Evolutionary conservation across 192 early-diverging fungal genomes (phyloP), one percentile per base, ranked within the genome.

Genomic region (Gaertneriomyces sp.): DNA sequence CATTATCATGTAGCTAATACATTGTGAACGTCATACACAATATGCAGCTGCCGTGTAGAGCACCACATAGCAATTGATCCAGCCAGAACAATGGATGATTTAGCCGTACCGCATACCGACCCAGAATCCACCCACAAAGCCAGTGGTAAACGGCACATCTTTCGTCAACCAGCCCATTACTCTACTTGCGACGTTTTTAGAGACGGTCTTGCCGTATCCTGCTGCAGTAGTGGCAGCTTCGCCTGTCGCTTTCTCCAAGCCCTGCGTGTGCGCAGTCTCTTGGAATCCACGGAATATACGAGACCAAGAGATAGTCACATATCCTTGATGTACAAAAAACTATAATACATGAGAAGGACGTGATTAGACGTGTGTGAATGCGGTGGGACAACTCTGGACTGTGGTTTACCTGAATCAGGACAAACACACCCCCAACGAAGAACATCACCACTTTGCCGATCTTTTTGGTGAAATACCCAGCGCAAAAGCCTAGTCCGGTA

Each of bases 361-460:
- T 33, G 25, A 49, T 9, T 0, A 39, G 17, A 38, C 20, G 8
- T 9, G 39, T 56, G 33, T 14, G 16, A 14, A 14, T 33, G 39
- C 17, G 5, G 5, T 0, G 16, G 33, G 0, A 14, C 4, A 6
- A 39, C 54, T 4, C 6, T 38, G 16, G 12, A 16, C 14, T 12
- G n/a, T 5, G 20, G 2, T 51, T 53, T 62, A 69, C 68, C 68
- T 69, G 68, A 4, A 69, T 12, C 39, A 62, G 19, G 10, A 69
- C 51, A 51, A 69, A 69, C 14, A 19, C 42, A 12, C 20, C 68
- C 8, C 68, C 68, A 53, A 69, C 45, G 16, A 14, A 50, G 54
- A 69, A 69, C 12, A 60, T 60, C 12, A 69, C 68, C 8, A 69
- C 14, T 45, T 69, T 69, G 49, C 68, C 60, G 11, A 69, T 8